Conservation (phyloP, 2,329 filamentous ascomycete genomes). For the Sarocladium kiliense region DNA sequence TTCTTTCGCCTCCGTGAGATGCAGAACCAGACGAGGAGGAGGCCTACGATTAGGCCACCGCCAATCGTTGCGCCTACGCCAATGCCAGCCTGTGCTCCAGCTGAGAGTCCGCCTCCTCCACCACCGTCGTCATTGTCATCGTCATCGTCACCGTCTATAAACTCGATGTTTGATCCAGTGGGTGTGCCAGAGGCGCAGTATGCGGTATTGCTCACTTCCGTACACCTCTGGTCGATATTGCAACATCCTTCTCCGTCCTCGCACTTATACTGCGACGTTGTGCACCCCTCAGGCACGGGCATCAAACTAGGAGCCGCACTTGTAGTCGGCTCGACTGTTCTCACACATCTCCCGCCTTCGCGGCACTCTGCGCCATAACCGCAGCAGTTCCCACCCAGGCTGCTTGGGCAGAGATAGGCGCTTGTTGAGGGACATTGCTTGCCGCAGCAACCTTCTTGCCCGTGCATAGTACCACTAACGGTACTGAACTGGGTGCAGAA, state of each 20-base stretch:
- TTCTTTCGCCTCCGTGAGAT: conserved; percentile 32
- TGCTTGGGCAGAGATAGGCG: conserved; percentile 37
- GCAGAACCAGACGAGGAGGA: conserved; percentile 41
- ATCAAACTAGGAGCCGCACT: conserved; percentile 22
- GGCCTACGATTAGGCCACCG: conserved; percentile 35
- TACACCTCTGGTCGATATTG: conserved; percentile 36
- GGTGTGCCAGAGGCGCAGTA: conserved; percentile 34
- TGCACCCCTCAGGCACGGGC: conserved; percentile 36
- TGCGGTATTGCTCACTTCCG: conserved; percentile 26
- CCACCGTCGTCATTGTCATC: conserved; percentile 8
- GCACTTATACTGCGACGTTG: conserved; percentile 39
- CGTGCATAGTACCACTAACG: conserved; percentile 20
- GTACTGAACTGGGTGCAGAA: conserved; percentile 27
- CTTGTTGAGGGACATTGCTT: conserved; percentile 35
- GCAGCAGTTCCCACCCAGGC: conserved; percentile 46
- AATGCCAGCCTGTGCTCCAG: conserved; percentile 52
- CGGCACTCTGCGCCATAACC: conserved; percentile 37
- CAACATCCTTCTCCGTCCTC: conserved; percentile 46
- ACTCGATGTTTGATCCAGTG: conserved; percentile 24
- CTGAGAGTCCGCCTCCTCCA: conserved; percentile 28
- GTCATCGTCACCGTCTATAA: conserved; percentile 20
- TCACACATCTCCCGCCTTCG: conserved; percentile 28
- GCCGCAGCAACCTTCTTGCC: conserved; percentile 30
- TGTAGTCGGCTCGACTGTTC: conserved; percentile 18
- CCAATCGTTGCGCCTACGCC: conserved; percentile 45